These are phyloP conservation scores for Sordariomycetes sp. DNA, from an alignment of 2,329 filamentous ascomycete species.

Conservation along the genomic window DNA sequence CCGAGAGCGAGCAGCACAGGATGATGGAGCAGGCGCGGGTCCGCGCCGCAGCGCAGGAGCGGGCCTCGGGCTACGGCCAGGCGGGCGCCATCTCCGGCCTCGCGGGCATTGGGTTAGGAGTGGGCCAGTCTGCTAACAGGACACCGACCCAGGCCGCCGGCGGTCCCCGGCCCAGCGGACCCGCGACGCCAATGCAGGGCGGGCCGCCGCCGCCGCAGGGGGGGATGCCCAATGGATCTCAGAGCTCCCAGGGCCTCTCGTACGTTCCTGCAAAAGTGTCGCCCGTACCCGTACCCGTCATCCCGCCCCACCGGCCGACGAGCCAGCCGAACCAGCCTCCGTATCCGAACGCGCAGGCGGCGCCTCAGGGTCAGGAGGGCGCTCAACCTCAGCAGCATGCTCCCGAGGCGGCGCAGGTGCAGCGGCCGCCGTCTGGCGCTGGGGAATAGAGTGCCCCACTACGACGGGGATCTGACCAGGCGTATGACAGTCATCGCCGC, in stretches of 20 bases:
- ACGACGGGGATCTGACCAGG: background rate
- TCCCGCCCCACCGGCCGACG: background rate
- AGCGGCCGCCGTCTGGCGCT: background rate
- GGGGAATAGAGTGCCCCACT: background rate
- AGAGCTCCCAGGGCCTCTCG: constrained; percentile 11
- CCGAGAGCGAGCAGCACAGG: constrained; percentile 34
- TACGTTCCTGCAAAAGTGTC: constrained; percentile 25
- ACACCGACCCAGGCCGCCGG: background rate
- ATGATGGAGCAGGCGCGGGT: constrained; percentile 37
- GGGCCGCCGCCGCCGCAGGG: background rate
- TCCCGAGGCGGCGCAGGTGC: background rate
- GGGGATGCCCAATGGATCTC: constrained; percentile 1
- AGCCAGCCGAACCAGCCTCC: background rate
- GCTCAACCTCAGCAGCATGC: background rate
- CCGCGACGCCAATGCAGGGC: background rate
- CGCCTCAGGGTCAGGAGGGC: background rate
- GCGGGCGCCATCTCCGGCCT: constrained; percentile 28
- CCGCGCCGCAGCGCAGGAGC: constrained; percentile 29
- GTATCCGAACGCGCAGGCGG: background rate
- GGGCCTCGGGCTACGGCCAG: constrained; percentile 27
- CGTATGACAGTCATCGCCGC: background rate
- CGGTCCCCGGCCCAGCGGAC: background rate
- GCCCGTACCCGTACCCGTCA: constrained; percentile 24
- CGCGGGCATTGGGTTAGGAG: constrained; percentile 21
- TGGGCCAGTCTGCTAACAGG: constrained; percentile 1